Percentiles rank a stretch among this genome's conserved stretches.
Conservation (phyloP, 371 early-diverging fungal genomes). For the Mortierella sp. region DNA sequence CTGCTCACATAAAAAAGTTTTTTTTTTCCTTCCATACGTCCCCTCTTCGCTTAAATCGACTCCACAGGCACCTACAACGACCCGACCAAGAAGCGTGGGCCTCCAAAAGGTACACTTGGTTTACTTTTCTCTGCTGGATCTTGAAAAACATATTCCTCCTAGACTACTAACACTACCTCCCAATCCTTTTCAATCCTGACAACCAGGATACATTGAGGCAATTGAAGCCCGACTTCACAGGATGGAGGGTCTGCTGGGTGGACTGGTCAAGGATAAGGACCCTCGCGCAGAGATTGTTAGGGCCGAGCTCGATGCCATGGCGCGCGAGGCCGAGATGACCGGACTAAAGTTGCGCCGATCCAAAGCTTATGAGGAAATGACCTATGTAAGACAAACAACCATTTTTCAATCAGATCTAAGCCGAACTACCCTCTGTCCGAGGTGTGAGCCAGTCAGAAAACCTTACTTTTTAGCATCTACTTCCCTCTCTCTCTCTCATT, state of each 20-base stretch:
- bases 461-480: background rate
- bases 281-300: conserved; percentile 75
- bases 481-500: background rate
- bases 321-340: conserved; percentile 58
- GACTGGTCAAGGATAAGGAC: conserved; percentile 74
- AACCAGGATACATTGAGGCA: conserved; percentile 75
- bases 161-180: conserved; percentile 16
- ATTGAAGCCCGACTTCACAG: conserved; percentile 77
- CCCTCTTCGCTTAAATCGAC: background rate
- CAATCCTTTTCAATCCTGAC: conserved; percentile 1
- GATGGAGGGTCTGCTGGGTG: conserved; percentile 75
- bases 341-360: conserved; percentile 54
- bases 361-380: conserved; percentile 56
- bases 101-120: conserved; percentile 62
- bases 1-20: conserved; percentile 9
- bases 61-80: conserved; percentile 53
- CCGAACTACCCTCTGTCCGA: background rate
- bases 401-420: background rate
- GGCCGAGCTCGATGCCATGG: conserved; percentile 70
- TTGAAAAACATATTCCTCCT: background rate
- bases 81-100: conserved; percentile 67
- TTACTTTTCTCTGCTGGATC: conserved; percentile 9
- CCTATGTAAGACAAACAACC: conserved; percentile 24
- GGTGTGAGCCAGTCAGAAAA: background rate
- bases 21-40: background rate